Conservation (phyloP, 495 filamentous ascomycete genomes). For the Hyaloscypha hepaticicola region DNA sequence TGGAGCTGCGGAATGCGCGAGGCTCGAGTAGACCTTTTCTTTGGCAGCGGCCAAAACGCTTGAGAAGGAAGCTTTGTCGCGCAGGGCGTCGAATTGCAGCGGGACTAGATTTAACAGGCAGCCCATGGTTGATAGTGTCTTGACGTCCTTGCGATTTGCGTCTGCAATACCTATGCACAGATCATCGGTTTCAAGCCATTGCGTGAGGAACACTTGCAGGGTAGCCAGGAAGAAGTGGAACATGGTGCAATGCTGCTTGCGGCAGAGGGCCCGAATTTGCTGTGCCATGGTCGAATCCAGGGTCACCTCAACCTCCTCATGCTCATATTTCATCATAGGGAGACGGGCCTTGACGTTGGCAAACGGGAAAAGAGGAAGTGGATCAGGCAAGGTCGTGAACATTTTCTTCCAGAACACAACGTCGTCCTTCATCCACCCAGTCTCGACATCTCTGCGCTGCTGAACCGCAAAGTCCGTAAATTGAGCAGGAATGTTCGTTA, state of each 20-base stretch:
- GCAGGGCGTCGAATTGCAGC: slow-evolving; percentile 12
- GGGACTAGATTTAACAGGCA: slow-evolving; percentile 28
- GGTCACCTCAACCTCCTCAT: neutral
- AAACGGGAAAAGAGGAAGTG: slow-evolving; percentile 40
- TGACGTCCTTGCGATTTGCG: slow-evolving; percentile 32
- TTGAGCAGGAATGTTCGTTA: slow-evolving; percentile 24
- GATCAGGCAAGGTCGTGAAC: slow-evolving; percentile 30
- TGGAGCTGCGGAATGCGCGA: slow-evolving; percentile 38
- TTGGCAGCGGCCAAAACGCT: neutral
- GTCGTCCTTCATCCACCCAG: slow-evolving; percentile 11
- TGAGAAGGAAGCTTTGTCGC: slow-evolving; percentile 17
- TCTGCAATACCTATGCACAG: slow-evolving; percentile 47
- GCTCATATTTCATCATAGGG: neutral
- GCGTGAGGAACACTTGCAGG: slow-evolving; percentile 27
- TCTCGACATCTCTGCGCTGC: slow-evolving; percentile 11
- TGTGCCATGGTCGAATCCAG: neutral
- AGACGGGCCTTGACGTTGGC: neutral
- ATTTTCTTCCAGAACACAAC: slow-evolving; percentile 40
- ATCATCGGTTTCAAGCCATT: slow-evolving; percentile 31
- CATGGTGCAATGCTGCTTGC: slow-evolving; percentile 7
- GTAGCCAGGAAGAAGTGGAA: slow-evolving; percentile 37
- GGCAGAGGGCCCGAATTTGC: slow-evolving; percentile 18
- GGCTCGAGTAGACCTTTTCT: neutral
- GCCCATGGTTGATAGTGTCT: too few species aligned
- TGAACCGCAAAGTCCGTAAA: slow-evolving; percentile 14